Base-by-base conservation (phyloP, 2,329 filamentous ascomycete species). In the Aspergillus quadricinctus region DNA sequence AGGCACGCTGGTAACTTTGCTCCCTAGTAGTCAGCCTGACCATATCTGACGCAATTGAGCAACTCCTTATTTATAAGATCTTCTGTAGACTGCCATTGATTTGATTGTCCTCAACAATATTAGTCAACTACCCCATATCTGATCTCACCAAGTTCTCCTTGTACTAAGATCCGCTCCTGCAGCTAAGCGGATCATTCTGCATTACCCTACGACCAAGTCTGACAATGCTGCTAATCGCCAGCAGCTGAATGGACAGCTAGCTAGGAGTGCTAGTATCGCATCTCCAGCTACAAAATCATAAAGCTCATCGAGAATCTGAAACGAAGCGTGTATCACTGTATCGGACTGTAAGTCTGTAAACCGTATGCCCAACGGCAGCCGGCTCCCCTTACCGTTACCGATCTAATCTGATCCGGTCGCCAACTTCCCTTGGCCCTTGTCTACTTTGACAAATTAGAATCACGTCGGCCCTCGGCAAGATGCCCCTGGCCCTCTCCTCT, bases 381-480 rank as follows among this genome's bases (percentile, higher is more conserved):
- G 55, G 53, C n/a, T 53, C 56, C 57, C 29, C 37, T 59, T 58
- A 61, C 57, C 23, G 11, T 17, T 17, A 41, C 31, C 57, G 52
- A 65, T 65, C 63, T 65, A 65, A 65, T 65, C 63, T 61, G 63
- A 65, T 65, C 62, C 59, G 60, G 61, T 27, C 55, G 50, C 60
- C 35, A 17, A 35, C 57, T 25, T 48, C 48, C 43, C 23, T 27
- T 41, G 25, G 45, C 31, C 43, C 45, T 43, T 14, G 49, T 21
- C 21, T 52, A 43, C 21, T 50, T 48, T 23, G 17, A 7, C 50
- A n/a, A n/a, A n/a, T n/a, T n/a, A 40, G 21, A 9, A 11, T 23
- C 31, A 52, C 25, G 25, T 52, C 43, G 43, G 43, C 21, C 21
- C 55, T 57, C 51, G 55, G 55, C 52, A 46, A 52, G 19, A 40